Percentiles rank a stretch among this genome's conserved stretches.
Conservation (phyloP, 208 protist genomes). For the Tritrichomonas foetus region DNA sequence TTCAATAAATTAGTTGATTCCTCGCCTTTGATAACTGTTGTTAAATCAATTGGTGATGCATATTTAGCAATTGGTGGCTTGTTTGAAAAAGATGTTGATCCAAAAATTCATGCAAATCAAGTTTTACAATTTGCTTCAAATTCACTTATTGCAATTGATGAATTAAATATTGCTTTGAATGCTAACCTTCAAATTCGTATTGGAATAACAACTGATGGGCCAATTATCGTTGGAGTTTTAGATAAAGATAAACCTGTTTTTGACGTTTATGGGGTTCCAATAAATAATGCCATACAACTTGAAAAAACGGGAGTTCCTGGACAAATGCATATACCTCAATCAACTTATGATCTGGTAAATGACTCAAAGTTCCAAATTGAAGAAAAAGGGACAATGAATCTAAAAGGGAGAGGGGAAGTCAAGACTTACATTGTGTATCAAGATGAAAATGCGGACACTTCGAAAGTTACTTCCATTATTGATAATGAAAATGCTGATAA, state of each 20-base stretch:
- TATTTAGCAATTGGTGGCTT: neutral
- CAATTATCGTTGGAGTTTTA: neutral
- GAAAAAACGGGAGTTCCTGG: neutral
- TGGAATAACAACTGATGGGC: neutral
- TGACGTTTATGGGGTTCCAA: neutral
- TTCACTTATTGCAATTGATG: neutral
- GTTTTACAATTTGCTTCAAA: neutral
- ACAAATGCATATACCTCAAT: neutral
- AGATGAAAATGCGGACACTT: too few species aligned
- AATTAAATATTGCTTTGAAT: neutral
- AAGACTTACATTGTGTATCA: too few species aligned
- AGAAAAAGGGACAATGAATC: too few species aligned
- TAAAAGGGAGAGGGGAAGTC: too few species aligned
- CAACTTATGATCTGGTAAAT: neutral
- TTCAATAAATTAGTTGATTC: neutral
- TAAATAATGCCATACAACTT: neutral
- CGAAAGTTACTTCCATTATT: too few species aligned
- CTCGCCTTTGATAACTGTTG: neutral
- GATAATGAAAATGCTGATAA: too few species aligned
- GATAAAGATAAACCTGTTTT: conserved; percentile 4
- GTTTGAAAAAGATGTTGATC: neutral
- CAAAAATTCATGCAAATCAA: neutral
- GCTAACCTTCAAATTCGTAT: neutral
- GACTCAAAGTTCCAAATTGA: too few species aligned
- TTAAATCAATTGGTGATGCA: conserved; percentile 5